A percentile compares a stretch with the other conserved stretches of the same genome.
Conservation (phyloP, 768 basidiomycete genomes). For the Lyophyllum semitale region DNA sequence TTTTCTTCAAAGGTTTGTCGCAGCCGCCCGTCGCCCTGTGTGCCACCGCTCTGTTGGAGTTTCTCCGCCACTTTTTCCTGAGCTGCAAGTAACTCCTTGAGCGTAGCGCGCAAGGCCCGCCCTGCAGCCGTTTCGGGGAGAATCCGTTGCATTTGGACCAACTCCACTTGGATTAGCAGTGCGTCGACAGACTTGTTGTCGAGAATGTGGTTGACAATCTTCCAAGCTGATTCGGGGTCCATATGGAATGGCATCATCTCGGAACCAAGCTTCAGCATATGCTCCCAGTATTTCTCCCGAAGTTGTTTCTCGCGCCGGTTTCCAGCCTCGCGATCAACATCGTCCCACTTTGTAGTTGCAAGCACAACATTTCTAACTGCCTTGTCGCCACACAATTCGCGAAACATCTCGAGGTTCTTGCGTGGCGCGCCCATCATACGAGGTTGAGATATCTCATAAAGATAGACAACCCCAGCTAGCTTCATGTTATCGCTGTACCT, state of each 20-base stretch:
- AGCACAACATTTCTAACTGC: slow-evolving; percentile 30
- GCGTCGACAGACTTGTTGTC: not conserved
- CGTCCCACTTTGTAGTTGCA: slow-evolving; percentile 41
- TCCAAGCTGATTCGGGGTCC: not conserved
- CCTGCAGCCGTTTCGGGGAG: not conserved
- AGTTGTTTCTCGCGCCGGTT: slow-evolving; percentile 43
- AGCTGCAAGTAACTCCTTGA: not conserved
- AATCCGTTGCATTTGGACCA: not conserved
- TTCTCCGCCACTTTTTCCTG: slow-evolving; percentile 3
- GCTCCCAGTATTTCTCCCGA: slow-evolving; percentile 43
- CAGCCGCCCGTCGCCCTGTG: slow-evolving; percentile 3
- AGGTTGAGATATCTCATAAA: slow-evolving; percentile 16
- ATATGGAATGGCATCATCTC: slow-evolving; percentile 33
- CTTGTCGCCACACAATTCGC: slow-evolving; percentile 31
- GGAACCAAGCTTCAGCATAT: slow-evolving; percentile 42
- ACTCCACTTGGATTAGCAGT: not conserved
- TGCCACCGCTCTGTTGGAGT: not conserved
- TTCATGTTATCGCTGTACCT: slow-evolving; percentile 13
- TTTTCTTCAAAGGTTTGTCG: slow-evolving; percentile 6
- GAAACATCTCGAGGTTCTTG: slow-evolving; percentile 33
- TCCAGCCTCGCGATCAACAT: slow-evolving; percentile 35
- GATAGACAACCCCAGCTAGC: slow-evolving; percentile 5
- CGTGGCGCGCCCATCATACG: slow-evolving; percentile 33
- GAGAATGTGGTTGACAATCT: not conserved
- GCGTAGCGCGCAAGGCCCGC: not conserved